Evolutionary conservation across 331 rosid genomes (phyloP).

Genomic region (Rhamnella rubrinervis): DNA sequence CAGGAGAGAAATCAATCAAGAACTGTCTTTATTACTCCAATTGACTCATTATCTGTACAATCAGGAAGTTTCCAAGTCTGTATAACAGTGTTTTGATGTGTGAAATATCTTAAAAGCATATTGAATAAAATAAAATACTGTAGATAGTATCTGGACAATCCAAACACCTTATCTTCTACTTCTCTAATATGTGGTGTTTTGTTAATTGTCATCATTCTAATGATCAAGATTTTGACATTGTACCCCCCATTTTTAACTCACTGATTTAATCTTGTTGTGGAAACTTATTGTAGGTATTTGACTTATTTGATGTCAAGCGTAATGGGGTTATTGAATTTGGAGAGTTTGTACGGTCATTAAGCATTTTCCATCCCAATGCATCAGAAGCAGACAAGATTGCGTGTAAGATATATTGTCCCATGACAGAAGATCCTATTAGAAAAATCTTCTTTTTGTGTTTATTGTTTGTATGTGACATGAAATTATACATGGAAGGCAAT

Average conservation of each 20-base stretch:
- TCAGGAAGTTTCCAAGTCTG: too few species aligned
- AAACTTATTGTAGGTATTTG: conserved; percentile 55
- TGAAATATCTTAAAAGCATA: background rate
- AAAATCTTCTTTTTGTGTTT: background rate
- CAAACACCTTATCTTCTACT: too few species aligned
- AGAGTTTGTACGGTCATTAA: conserved; percentile 66
- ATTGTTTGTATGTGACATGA: background rate
- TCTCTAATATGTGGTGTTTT: background rate
- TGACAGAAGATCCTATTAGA: background rate
- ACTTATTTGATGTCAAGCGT: conserved; percentile 64
- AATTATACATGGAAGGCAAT: too few species aligned
- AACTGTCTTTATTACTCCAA: too few species aligned
- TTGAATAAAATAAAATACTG: background rate
- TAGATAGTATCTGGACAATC: too few species aligned
- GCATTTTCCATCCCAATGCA: conserved; percentile 71
- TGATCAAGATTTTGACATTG: background rate
- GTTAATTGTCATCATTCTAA: background rate
- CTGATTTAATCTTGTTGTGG: background rate
- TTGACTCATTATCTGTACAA: too few species aligned
- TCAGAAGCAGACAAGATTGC: conserved; percentile 53
- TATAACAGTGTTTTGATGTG: too few species aligned
- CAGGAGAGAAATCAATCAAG: too few species aligned
- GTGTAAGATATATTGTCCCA: conserved; percentile 37
- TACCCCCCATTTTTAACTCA: background rate
- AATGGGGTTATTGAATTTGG: conserved; percentile 68